Evolutionary conservation across 306 rosid species (phyloP).

Genomic region (Cucumis melo): DNA sequence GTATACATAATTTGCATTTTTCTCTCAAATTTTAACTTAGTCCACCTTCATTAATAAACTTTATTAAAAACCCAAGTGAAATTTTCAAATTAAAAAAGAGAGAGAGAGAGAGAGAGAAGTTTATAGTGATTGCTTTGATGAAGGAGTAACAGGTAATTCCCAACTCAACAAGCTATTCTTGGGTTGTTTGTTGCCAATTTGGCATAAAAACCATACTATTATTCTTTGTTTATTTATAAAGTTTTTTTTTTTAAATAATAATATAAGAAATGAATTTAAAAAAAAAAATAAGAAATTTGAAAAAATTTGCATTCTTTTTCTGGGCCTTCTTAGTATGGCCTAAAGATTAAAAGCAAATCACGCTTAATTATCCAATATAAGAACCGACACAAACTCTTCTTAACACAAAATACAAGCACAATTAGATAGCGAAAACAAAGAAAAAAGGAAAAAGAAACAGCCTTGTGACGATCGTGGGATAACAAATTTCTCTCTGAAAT

Average conservation of each 20-base stretch:
- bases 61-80: not conserved
- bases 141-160: conserved; percentile 3
- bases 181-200: conserved; percentile 9
- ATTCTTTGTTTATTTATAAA: conserved; percentile 5
- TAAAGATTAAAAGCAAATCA: not conserved
- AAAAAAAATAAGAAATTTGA: no score
- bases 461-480: not conserved
- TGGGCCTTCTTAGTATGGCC: not conserved
- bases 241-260: not conserved
- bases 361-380: not conserved
- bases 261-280: no score
- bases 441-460: not conserved
- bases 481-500: conserved; percentile 7
- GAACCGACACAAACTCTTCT: not conserved
- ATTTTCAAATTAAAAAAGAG: not conserved
- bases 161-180: conserved; percentile 11
- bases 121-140: not conserved
- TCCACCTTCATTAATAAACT: not conserved
- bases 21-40: not conserved
- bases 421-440: not conserved
- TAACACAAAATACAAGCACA: not conserved
- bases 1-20: not conserved
- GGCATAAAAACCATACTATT: not conserved
- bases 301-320: not conserved
- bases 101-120: not conserved